These are phyloP conservation scores for Trichoderma harzianum DNA, from an alignment of 2,329 filamentous ascomycete species.

Conservation along the genomic window DNA sequence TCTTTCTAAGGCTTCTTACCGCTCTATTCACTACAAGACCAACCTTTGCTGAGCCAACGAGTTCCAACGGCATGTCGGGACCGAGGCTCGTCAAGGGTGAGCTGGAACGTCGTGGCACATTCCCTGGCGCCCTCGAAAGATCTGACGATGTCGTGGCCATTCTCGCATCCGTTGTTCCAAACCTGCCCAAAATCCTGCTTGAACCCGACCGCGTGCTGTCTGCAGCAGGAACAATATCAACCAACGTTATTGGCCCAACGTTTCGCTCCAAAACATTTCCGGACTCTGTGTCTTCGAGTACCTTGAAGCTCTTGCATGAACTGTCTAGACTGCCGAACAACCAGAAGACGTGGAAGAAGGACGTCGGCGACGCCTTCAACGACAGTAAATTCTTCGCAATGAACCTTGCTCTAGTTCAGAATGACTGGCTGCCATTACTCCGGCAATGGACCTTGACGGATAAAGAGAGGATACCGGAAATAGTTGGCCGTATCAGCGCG, in stretches of 20 bases:
- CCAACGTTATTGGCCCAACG: slow-evolving; percentile 75
- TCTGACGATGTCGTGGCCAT: slow-evolving; percentile 77
- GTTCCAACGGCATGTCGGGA: slow-evolving; percentile 30
- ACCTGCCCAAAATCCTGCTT: slow-evolving; percentile 76
- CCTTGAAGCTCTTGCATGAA: slow-evolving; percentile 71
- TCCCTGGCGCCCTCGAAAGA: slow-evolving; percentile 42
- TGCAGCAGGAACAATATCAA: slow-evolving; percentile 76
- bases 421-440: slow-evolving; percentile 78
- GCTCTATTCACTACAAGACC: slow-evolving; percentile 93
- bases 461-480: slow-evolving; percentile 81
- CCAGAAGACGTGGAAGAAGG: slow-evolving; percentile 90
- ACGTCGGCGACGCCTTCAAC: slow-evolving; percentile 87
- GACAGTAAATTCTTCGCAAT: slow-evolving; percentile 82
- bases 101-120: slow-evolving; percentile 37
- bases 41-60: slow-evolving; percentile 59
- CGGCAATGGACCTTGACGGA: slow-evolving; percentile 81
- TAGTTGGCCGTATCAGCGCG: slow-evolving; percentile 72
- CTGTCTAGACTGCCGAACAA: slow-evolving; percentile 74
- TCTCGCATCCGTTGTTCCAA: slow-evolving; percentile 73
- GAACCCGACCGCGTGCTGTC: slow-evolving; percentile 79
- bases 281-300: slow-evolving; percentile 70
- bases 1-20: slow-evolving; percentile 81
- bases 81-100: slow-evolving; percentile 39
- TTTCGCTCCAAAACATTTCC: slow-evolving; percentile 85
- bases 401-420: slow-evolving; percentile 60